Base-by-base conservation (phyloP, 192 early-diverging fungal genomes). In the Phycomyces blakesleeanus region DNA sequence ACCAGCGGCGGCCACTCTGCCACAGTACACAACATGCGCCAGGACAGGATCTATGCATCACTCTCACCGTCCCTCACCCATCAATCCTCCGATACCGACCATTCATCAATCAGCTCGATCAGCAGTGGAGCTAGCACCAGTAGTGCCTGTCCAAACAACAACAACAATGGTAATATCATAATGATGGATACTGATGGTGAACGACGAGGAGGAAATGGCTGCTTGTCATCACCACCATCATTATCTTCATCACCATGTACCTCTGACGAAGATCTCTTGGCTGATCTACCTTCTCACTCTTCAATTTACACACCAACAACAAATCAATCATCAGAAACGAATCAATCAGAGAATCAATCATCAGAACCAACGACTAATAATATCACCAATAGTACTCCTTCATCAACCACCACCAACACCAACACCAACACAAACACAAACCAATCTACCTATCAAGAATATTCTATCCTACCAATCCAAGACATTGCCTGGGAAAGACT, bases 401-500 rank as follows among this genome's bases (percentile, higher is more conserved):
- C n/a, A n/a, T n/a, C n/a, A n/a, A n/a, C n/a, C n/a, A n/a, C 60
- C 39, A 58, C 42, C 49, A 40, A 63, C 49, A 22, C 62, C 49
- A 25, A 27, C 40, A 25, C 24, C 27, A 49, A 61, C 26, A 50
- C 52, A 26, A 37, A 51, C 27, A 37, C 34, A 2, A 22, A n/a
- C 41, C 5, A 29, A 44, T 47, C 20, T 22, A 39, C 16, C 10
- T 34, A 38, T 53, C 57, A 37, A 37, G 38, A 18, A 16, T 40
- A 44, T n/a, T 54, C 49, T 25, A 20, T 55, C 3, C 57, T 74
- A 39, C 73, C 67, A 9, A 60, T 58, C 10, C 67, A 69, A 63
- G 73, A 75, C 20, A 75, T 75, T 55, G 67, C 73, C 11, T 75
- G 73, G 73, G 73, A 60, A 52, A 69, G 55, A n/a, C 54, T 75